phyloP scores from a whole-genome alignment of 2,329 filamentous ascomycete species.

The Pseudogymnoascus sp. region DNA sequence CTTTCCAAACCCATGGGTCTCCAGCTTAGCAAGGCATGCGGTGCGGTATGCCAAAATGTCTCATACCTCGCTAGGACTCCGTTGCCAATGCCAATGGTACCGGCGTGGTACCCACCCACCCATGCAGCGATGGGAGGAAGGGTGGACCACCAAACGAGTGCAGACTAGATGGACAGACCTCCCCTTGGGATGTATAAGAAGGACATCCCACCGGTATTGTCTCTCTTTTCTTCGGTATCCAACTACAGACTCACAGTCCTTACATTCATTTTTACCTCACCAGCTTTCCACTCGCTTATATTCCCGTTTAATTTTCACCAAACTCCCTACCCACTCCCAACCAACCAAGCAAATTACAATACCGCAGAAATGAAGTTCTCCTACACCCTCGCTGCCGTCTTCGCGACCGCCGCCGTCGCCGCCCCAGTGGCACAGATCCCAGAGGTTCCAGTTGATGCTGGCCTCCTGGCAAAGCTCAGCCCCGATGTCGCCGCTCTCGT shows the following conservation, averaged over 20 bases:
- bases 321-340: neutral
- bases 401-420: neutral
- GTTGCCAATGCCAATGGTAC: neutral
- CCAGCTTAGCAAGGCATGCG: neutral
- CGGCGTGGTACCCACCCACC: neutral
- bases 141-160: neutral
- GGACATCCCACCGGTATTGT: neutral
- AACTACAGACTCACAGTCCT: conserved; percentile 1
- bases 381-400: conserved; percentile 1
- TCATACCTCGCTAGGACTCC: neutral
- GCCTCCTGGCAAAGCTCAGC: neutral
- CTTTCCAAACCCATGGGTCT: neutral
- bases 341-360: neutral
- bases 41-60: neutral
- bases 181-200: neutral
- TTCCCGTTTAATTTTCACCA: neutral
- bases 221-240: conserved; percentile 3
- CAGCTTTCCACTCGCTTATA: neutral
- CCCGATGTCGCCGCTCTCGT: neutral
- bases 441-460: neutral
- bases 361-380: conserved; percentile 2
- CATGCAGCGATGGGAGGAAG: neutral
- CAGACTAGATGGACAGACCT: neutral
- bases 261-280: neutral
- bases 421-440: neutral